Base-by-base conservation (phyloP, 768 basidiomycete species). In the Trametes cingulata region DNA sequence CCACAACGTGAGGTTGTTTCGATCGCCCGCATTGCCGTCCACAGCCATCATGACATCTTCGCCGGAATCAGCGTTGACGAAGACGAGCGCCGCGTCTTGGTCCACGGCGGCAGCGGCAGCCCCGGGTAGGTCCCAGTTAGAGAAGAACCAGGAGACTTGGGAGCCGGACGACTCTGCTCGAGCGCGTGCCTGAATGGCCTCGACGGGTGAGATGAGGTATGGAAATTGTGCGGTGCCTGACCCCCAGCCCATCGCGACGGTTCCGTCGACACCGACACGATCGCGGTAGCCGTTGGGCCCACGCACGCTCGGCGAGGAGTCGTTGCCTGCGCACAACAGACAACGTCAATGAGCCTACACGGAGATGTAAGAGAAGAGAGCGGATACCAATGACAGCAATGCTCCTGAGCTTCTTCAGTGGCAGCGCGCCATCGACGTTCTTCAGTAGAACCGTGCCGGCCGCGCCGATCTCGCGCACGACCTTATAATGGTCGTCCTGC, bases 171-270 rank as follows among this genome's bases (percentile, higher is more conserved):
- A 33, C 67, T 90, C 87, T 33, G 80, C 66, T n/a, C 82, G 77
- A 0, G 92, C 90, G 41, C 87, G 83, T 6, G 72, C 68, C 68
- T 94, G 89, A 64, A 97, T 87, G 3, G 92, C 93, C 69, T 91
- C 86, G 47, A 90, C 78, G 1, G 94, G 93, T 48, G 88, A 85
- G 60, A 94, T 74, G 15, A 94, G 82, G 72, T 93, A 94, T 5
- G 87, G 85, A 76, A 91, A 87, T 65, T 85, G 83, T 13, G 84
- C 79, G 0, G 93, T 91, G 6, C 83, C 82, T 19, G 59, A 67
- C 39, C 63, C 95, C 95, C 95, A 97, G 14, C 93, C 93, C 87
- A 94, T 88, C 8, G 91, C 93, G 20, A 97, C 79, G 15, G 89
- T 80, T 9, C 93, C 93, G 49, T 77, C 73, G 39, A 69, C 69